phyloP scores from a whole-genome alignment of 352 stramenopile species.

The Phytopythium sindhum region DNA sequence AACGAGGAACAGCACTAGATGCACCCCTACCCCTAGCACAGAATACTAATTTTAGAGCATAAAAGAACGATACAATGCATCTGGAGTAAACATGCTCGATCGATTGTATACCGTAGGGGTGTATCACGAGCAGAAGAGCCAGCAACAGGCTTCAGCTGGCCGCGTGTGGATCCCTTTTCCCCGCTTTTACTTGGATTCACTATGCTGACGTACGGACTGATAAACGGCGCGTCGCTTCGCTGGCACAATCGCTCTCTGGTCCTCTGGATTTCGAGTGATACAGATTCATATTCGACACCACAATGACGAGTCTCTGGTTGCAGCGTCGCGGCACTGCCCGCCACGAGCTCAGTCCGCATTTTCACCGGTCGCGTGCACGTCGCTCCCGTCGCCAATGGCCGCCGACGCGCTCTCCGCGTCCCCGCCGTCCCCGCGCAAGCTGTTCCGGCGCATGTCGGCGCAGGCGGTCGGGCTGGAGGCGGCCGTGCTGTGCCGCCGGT shows the following conservation, averaged over 20 bases:
- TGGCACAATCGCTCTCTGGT: constrained; percentile 4
- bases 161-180: constrained; percentile 3
- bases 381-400: neutral
- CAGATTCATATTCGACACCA: neutral
- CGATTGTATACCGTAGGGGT: no score
- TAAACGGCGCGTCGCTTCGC: constrained; percentile 1
- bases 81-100: neutral
- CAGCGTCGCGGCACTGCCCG: neutral
- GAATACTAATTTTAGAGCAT: no score
- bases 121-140: neutral
- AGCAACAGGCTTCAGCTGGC: neutral
- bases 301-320: neutral
- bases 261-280: neutral
- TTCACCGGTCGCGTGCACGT: neutral
- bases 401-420: constrained; percentile 6
- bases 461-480: constrained; percentile 65
- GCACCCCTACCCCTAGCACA: no score
- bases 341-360: constrained; percentile 5
- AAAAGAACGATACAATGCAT: neutral
- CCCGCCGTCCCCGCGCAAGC: constrained; percentile 8
- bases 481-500: constrained; percentile 64
- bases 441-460: constrained; percentile 62
- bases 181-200: neutral
- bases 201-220: neutral
- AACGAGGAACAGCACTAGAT: no score